Evolutionary conservation across 1,284 basidiomycete genomes (phyloP), one percentile per base, ranked within the genome.

Genomic region (Neonothopanus nambi): DNA sequence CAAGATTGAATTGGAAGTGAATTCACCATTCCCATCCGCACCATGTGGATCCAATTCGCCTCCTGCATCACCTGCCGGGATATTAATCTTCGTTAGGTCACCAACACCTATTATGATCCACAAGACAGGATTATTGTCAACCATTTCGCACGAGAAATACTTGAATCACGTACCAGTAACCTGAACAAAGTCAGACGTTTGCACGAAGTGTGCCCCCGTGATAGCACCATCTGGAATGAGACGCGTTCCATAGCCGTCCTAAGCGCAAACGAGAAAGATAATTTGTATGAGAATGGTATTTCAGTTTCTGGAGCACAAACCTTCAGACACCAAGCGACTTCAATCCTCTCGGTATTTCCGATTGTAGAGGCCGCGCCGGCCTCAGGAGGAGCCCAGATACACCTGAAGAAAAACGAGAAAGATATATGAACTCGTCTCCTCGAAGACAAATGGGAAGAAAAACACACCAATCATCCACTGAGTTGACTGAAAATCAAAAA

Each of bases 171-270:
- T 51, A 73, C 83, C 88, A 46, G 82, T 85, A 52, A 89, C 70
- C 65, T 89, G 86, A 21, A 89, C 75, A 63, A 82, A 90, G 67
- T 86, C 81, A 28, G 84, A 80, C 5, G 91, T 87, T 59, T 78
- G 71, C 26, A 87, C 76, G 65, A 85, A 79, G 66, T 90, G 89
- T n/a, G 84, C 90, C 50, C 84, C 83, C 17, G 72, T 75, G 64
- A 93, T 82, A 15, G 88, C 73, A 18, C 87, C 90, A 54, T 84
- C 77, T 18, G 91, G 91, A 59, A 94, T 91, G 56, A 91, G 67
- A 41, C 87, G 84, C 4, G 85, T 84, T 20, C 87, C 87, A 52
- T 81, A 81, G 35, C 81, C 81, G 55, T 72, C 67, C 81, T 74
- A 66, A 24, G 65, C 61, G 40, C 17, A 18, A 48, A 50, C 18